Conservation (phyloP, 208 protist genomes). For the Leishmania guyanensis region DNA sequence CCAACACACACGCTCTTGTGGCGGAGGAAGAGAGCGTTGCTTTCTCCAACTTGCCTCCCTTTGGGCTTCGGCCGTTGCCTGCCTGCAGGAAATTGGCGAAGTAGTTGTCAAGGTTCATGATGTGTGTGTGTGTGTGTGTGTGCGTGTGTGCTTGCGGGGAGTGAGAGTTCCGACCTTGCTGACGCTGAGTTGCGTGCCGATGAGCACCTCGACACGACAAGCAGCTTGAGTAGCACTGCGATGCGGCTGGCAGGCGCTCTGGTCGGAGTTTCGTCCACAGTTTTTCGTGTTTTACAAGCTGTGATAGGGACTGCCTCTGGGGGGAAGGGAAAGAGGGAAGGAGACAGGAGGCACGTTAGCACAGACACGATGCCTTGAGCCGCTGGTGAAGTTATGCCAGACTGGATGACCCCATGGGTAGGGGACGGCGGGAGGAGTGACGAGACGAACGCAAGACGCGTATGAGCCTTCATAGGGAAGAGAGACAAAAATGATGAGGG, state of each 20-base stretch:
- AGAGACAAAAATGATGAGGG: not conserved
- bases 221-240: not conserved
- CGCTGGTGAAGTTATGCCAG: not conserved
- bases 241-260: too few species aligned
- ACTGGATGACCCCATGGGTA: not conserved
- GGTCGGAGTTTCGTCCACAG: too few species aligned
- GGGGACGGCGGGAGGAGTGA: not conserved
- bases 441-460: not conserved
- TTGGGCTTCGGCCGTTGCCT: not conserved
- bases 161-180: not conserved
- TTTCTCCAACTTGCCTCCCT: not conserved
- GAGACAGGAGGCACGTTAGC: not conserved
- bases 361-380: not conserved
- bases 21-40: not conserved
- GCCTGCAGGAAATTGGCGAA: slow-evolving; percentile 52
- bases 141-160: not conserved
- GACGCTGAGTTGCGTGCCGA: not conserved
- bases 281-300: too few species aligned
- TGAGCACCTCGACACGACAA: not conserved
- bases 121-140: not conserved
- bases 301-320: not conserved
- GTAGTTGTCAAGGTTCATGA: slow-evolving; percentile 65
- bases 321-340: slow-evolving; percentile 1
- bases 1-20: not conserved
- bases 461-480: not conserved